phyloP scores from a whole-genome alignment of 148 eudicot genomes.

The Chenopodium quinoa region DNA sequence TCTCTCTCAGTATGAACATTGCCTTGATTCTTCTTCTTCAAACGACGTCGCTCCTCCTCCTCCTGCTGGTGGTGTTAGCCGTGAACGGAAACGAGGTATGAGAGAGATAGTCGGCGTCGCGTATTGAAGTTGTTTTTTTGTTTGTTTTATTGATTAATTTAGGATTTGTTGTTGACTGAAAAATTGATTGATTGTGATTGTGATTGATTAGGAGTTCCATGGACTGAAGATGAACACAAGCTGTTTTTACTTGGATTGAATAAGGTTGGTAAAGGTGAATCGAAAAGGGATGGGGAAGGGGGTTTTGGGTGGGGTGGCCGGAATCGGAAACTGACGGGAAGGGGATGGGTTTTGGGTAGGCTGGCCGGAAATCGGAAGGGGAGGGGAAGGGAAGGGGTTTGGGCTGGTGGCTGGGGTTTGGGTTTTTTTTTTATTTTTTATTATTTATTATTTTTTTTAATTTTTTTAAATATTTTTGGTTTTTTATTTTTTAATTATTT shows the following conservation, averaged over 20 bases:
- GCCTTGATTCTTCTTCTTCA: conserved; percentile 18
- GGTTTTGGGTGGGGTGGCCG: too few relatives aligned
- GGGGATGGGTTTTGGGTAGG: too few relatives aligned
- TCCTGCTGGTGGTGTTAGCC: conserved; percentile 20
- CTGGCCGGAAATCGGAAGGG: too few relatives aligned
- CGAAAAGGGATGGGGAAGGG: too few relatives aligned
- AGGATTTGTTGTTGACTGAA: not conserved
- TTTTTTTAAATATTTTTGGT: too few relatives aligned
- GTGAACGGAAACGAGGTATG: conserved; percentile 76
- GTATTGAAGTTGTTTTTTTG: not conserved
- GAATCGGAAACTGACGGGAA: too few relatives aligned
- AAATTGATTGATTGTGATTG: not conserved
- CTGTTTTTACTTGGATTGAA: conserved; percentile 63
- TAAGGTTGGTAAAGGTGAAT: conserved; percentile 70
- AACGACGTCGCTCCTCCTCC: conserved; percentile 11
- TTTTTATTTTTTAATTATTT: too few relatives aligned
- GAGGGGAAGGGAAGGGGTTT: too few relatives aligned
- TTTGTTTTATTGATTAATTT: not conserved
- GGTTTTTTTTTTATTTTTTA: too few relatives aligned
- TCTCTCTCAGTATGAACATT: conserved; percentile 58
- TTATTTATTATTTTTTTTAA: too few relatives aligned
- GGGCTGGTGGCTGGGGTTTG: too few relatives aligned
- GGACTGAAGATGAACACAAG: conserved; percentile 86
- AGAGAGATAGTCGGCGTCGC: not conserved
- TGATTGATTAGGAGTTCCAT: conserved; percentile 51